phyloP scores from a whole-genome alignment of 139 green algal species.

The Volvox africanus region DNA sequence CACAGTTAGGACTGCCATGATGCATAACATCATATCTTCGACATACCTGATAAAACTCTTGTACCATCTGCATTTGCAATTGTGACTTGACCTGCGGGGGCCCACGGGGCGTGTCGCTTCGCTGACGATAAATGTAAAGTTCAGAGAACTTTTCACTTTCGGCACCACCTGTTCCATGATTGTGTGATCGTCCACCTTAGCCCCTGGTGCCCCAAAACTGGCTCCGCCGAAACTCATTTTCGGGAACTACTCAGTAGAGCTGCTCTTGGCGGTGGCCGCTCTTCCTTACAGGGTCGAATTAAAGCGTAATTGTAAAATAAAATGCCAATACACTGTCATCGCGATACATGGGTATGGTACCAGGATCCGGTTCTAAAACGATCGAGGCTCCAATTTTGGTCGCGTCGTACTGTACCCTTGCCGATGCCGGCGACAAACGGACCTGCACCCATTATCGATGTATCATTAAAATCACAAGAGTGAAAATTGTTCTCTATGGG shows the following conservation, averaged over 20 bases:
- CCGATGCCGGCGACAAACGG: too few relatives aligned
- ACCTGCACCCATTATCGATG: too few relatives aligned
- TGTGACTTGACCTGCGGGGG: slow-evolving; percentile 61
- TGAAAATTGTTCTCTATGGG: background rate
- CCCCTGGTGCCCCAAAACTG: background rate
- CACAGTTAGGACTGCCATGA: background rate
- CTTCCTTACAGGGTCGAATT: too few relatives aligned
- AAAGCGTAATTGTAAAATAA: too few relatives aligned
- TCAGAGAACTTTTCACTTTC: background rate
- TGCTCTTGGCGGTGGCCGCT: too few relatives aligned
- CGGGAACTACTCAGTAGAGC: too few relatives aligned
- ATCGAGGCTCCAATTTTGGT: background rate
- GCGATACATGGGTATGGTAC: too few relatives aligned
- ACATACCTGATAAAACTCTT: slow-evolving; percentile 72
- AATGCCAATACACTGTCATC: too few relatives aligned
- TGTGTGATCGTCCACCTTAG: slow-evolving; percentile 24
- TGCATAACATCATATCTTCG: background rate
- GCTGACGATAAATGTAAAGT: background rate
- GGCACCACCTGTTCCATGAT: slow-evolving; percentile 45
- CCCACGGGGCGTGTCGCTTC: background rate
- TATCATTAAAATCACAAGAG: too few relatives aligned
- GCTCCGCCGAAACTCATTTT: slow-evolving; percentile 40
- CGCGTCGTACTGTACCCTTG: background rate
- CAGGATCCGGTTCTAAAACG: too few relatives aligned
- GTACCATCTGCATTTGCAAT: slow-evolving; percentile 63